A percentile compares a stretch with the other conserved stretches of the same genome.
Conservation (phyloP, 2,329 filamentous ascomycete species). For the Pseudopithomyces chartarum region DNA sequence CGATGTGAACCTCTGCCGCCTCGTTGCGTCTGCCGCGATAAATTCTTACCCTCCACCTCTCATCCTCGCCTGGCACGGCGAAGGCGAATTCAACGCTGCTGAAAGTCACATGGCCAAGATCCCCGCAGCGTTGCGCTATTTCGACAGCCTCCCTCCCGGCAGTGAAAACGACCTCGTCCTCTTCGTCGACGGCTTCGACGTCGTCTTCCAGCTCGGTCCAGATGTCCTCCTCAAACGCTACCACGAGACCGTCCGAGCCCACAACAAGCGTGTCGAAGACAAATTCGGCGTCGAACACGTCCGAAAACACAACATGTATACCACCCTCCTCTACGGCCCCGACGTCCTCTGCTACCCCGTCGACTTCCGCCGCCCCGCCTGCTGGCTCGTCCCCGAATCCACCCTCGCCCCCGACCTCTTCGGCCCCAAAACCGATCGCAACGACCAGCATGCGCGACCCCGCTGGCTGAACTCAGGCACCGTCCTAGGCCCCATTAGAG, state of each 20-base stretch:
- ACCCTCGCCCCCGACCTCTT: not conserved
- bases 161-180: constrained; percentile 1
- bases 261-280: not conserved
- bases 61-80: not conserved
- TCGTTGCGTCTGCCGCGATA: not conserved
- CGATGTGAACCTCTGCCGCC: not conserved
- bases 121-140: not conserved
- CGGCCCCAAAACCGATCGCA: not conserved
- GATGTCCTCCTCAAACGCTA: constrained; percentile 5
- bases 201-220: constrained; percentile 5
- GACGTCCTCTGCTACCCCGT: constrained; percentile 1
- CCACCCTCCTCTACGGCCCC: not conserved
- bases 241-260: not conserved
- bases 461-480: constrained; percentile 8
- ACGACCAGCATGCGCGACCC: not conserved
- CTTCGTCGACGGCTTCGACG: constrained; percentile 2
- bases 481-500: not conserved
- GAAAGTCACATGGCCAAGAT: constrained; percentile 3
- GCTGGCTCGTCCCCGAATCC: constrained; percentile 3
- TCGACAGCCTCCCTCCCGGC: not conserved
- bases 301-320: not conserved
- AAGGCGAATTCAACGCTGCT: constrained; percentile 2
- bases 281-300: not conserved
- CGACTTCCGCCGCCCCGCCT: constrained; percentile 6
- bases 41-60: not conserved